Base-by-base conservation (phyloP, 139 green algal genomes). In the Chlorella sp. region DNA sequence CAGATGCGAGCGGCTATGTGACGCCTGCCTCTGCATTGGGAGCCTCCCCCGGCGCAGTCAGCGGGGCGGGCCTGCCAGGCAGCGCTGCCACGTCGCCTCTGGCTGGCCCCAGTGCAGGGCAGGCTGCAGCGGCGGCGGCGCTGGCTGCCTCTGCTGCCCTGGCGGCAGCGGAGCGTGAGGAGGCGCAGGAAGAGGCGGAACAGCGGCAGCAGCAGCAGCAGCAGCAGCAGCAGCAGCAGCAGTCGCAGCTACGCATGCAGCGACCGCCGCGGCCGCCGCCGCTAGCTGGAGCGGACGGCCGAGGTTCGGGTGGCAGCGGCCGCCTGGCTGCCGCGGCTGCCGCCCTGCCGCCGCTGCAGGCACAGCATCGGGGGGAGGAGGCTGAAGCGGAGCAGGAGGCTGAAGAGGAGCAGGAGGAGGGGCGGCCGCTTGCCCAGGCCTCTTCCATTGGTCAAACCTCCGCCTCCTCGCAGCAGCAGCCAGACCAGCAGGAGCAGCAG, bases 41-140 rank as follows among this genome's bases (percentile, higher is more conserved):
- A 28, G 65, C 70, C 5, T 38, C 28, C 7, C 63, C 63, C 4
- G 63, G 28, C 2, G 63, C 15, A 20, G 51, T 15, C 15, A 21
- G 51, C 51, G 51, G 11, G n/a, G 63, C 30, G 6, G 28, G 63
- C 63, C 60, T 56, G 63, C 32, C 30, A 1, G 62, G 20, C 36
- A 82, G 75, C 23, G 23, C 62, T 25, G 36, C 62, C 3, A 36
- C 36, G 21, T 69, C 75, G 4, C 60, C 62, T 23, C 36, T 74
- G 6, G 63, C 32, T 3, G 63, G 60, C 0, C 16, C 11, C 25
- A 71, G 75, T 36, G 36, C 75, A 23, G 75, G 75, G 26, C 38
- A 44, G 26, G 62, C 75, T 6, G 64, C 76, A 18, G 76, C 62
- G 11, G 76, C 63, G 26, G 76, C 76, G 15, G 76, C 76, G 26